phyloP scores from a whole-genome alignment of 2,329 filamentous ascomycete species.

The Colletotrichum shisoi region DNA sequence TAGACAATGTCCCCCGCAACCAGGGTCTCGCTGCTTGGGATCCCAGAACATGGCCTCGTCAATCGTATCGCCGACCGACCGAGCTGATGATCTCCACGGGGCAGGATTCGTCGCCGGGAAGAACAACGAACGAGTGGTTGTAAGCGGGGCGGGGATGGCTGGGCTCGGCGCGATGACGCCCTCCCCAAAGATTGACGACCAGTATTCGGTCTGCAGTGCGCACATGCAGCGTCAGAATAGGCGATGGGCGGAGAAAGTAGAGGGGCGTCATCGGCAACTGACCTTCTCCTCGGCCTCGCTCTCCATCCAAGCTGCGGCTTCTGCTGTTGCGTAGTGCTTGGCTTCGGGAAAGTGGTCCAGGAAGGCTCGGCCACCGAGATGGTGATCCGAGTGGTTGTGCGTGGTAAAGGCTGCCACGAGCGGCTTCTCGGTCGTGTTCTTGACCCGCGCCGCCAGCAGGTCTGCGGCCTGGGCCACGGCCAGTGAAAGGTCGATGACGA shows the following conservation, averaged over 20 bases:
- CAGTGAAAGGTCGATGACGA: conserved; percentile 28
- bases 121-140: conserved; percentile 30
- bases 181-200: conserved; percentile 8
- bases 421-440: conserved; percentile 31
- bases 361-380: conserved; percentile 31
- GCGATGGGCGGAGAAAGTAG: too few species aligned
- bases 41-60: conserved; percentile 33
- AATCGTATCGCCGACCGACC: conserved; percentile 26
- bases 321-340: conserved; percentile 30
- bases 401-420: conserved; percentile 26
- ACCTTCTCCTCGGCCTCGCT: conserved; percentile 24
- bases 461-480: conserved; percentile 14
- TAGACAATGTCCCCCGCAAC: conserved; percentile 33
- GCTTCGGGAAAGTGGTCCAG: conserved; percentile 22
- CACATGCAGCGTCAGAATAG: neutral
- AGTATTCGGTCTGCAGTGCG: conserved; percentile 12
- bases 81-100: conserved; percentile 25
- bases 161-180: conserved; percentile 15
- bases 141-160: conserved; percentile 27
- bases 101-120: conserved; percentile 23
- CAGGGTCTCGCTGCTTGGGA: conserved; percentile 20
- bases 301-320: conserved; percentile 5
- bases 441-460: conserved; percentile 19
- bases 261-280: neutral
- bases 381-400: conserved; percentile 29